Base-by-base conservation (phyloP, 352 stramenopile genomes). In the Pythium periplocum region DNA sequence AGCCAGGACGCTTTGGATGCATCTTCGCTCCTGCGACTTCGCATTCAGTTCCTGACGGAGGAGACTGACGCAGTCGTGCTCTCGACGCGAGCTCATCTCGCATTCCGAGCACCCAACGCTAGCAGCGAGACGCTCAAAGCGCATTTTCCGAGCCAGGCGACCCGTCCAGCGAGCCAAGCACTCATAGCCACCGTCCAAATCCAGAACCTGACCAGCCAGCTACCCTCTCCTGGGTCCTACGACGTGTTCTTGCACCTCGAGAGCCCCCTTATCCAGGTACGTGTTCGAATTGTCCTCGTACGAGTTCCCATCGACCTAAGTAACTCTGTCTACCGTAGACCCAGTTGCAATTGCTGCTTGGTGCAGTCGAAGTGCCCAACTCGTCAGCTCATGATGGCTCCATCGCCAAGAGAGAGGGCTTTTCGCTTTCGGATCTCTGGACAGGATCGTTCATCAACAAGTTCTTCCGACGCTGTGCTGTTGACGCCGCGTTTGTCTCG, bases 401-500 rank as follows among this genome's bases (percentile, higher is more conserved):
- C 17, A 26, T 26, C 0, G 17, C 17, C 17, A 26, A 26, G 17
- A 26, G 17, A 26, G 17, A 26, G 0, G 17, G 17, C 17, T 26
- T 26, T 26, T 26, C 17, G 17, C 17, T 58, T 11, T 10, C 38
- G 10, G 63, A 71, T 34, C 38, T 71, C 2, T 65, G 50, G 59
- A 37, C 60, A n/a, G 59, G 55, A 2, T 51, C 17, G 17, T n/a
- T 65, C 3, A 50, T 64, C 39, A 34, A 44, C 32, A 69, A 66
- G 57, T 66, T 69, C 38, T 9, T 63, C 6, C 44, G 51, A 1
- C 52, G 57, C n/a, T 76, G 59, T 17, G 67, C 68, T 0, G 33
- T 40, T 11, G 59, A 83, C 35, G 53, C 60, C 17, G 61, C 11
- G 6, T 80, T 72, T 43, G 66, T 73, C 32, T 35, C 36, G 2